Conservation (phyloP, 2,329 filamentous ascomycete genomes). For the Didymella exigua region DNA sequence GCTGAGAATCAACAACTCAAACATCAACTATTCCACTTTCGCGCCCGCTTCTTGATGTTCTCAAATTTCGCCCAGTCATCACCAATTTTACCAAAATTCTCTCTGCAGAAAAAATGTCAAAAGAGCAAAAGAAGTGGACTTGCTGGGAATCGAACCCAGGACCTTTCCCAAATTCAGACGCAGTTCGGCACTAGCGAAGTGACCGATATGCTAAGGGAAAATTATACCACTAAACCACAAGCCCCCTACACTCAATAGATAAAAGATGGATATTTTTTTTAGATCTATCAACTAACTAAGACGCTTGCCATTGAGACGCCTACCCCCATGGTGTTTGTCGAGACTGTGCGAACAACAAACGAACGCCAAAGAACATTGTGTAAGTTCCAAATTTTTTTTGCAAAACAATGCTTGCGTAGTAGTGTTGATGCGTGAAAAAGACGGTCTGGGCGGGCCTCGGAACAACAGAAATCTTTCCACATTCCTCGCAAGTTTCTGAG, state of each 20-base stretch:
- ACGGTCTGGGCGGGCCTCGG: background rate
- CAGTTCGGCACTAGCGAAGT: background rate
- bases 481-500: background rate
- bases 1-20: too few relatives aligned
- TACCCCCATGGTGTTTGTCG: too few relatives aligned
- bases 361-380: background rate
- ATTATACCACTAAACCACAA: background rate
- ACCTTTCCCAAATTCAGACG: constrained; percentile 8
- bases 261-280: background rate
- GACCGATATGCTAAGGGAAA: background rate
- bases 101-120: too few relatives aligned
- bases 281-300: background rate
- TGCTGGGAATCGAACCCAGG: constrained; percentile 18
- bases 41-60: too few relatives aligned
- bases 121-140: constrained; percentile 2
- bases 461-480: background rate
- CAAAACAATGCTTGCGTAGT: background rate
- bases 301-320: too few relatives aligned
- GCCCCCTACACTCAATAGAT: background rate
- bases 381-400: background rate
- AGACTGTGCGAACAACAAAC: background rate
- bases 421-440: background rate
- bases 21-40: too few relatives aligned
- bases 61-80: too few relatives aligned
- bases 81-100: too few relatives aligned